Evolutionary conservation across 2,329 filamentous ascomycete species (phyloP).

Genomic region (Fusarium cyanostomum): DNA sequence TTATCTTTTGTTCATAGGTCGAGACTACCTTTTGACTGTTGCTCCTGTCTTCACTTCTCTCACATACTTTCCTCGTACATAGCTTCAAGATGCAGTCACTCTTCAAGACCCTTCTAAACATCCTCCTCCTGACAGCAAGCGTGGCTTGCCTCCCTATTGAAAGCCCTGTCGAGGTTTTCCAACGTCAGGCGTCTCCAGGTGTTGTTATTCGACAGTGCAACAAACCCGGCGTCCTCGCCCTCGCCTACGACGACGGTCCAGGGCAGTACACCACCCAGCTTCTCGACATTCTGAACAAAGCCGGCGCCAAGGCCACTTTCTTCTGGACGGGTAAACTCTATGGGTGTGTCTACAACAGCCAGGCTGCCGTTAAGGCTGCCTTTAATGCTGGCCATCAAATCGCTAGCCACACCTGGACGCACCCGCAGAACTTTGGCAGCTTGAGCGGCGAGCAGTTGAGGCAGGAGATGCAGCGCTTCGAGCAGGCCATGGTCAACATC

Average conservation of each 20-base stretch:
- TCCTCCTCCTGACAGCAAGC: conserved; percentile 38
- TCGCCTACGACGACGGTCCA: conserved; percentile 65
- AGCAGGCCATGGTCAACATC: conserved; percentile 61
- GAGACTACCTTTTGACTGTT: too few species aligned
- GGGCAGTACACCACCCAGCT: conserved; percentile 59
- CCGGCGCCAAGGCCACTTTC: conserved; percentile 62
- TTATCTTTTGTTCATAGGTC: too few species aligned
- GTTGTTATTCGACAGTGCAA: conserved; percentile 57
- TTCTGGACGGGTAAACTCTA: conserved; percentile 63
- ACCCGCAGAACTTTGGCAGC: conserved; percentile 54
- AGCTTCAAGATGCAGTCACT: conserved; percentile 16
- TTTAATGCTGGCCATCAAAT: conserved; percentile 62
- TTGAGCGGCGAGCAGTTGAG: conserved; percentile 52
- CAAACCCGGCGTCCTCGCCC: conserved; percentile 56
- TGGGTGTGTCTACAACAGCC: conserved; percentile 61
- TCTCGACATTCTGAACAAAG: conserved; percentile 60
- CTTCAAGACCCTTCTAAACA: conserved; percentile 9
- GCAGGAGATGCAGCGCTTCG: conserved; percentile 60
- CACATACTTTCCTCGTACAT: too few species aligned
- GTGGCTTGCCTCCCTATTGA: conserved; percentile 45
- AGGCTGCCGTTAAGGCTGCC: conserved; percentile 62
- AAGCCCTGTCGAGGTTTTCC: conserved; percentile 50
- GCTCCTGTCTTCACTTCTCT: too few species aligned
- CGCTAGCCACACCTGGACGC: conserved; percentile 64
- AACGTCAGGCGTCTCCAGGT: conserved; percentile 53